Evolutionary conservation across 2,329 filamentous ascomycete species (phyloP).

Genomic region (Setomelanomma holmii): DNA sequence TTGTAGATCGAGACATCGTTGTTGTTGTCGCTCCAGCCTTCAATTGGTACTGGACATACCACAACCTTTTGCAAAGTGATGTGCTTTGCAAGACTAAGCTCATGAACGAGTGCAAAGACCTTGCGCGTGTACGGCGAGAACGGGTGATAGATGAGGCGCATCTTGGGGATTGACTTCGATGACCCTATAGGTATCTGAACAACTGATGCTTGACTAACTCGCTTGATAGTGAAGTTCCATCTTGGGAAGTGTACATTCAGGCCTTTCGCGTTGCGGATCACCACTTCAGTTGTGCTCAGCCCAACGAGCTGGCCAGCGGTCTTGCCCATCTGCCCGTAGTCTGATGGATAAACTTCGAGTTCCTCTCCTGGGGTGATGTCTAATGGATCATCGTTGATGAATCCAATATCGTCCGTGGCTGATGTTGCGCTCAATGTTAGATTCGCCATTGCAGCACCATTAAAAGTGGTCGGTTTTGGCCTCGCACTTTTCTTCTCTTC

Average conservation of each 20-base stretch:
- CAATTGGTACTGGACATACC: slow-evolving; percentile 34
- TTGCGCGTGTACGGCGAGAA: slow-evolving; percentile 36
- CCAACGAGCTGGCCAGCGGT: slow-evolving; percentile 37
- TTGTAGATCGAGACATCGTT: slow-evolving; percentile 33
- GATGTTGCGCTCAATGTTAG: slow-evolving; percentile 54
- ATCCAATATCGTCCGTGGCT: slow-evolving; percentile 53
- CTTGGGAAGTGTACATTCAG: slow-evolving; percentile 49
- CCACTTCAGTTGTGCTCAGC: slow-evolving; percentile 35
- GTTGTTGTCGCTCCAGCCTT: slow-evolving; percentile 42
- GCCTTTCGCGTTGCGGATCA: slow-evolving; percentile 33
- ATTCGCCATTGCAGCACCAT: slow-evolving; percentile 44
- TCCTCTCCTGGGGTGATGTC: slow-evolving; percentile 60
- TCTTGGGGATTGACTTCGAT: slow-evolving; percentile 19
- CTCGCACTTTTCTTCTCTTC: slow-evolving; percentile 48
- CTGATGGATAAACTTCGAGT: slow-evolving; percentile 54
- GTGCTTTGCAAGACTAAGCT: slow-evolving; percentile 28
- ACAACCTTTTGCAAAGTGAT: slow-evolving; percentile 41
- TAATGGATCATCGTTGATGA: slow-evolving; percentile 61
- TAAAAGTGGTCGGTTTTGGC: slow-evolving; percentile 53
- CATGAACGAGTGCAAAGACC: slow-evolving; percentile 38
- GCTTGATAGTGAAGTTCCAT: slow-evolving; percentile 46
- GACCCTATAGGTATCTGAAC: not conserved
- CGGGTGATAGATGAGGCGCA: slow-evolving; percentile 42
- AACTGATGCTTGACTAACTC: slow-evolving; percentile 1
- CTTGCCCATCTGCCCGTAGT: slow-evolving; percentile 41